Evolutionary conservation across 148 eudicot genomes (phyloP), one percentile per base, ranked within the genome.

Genomic region (Spergularia bocconei): DNA sequence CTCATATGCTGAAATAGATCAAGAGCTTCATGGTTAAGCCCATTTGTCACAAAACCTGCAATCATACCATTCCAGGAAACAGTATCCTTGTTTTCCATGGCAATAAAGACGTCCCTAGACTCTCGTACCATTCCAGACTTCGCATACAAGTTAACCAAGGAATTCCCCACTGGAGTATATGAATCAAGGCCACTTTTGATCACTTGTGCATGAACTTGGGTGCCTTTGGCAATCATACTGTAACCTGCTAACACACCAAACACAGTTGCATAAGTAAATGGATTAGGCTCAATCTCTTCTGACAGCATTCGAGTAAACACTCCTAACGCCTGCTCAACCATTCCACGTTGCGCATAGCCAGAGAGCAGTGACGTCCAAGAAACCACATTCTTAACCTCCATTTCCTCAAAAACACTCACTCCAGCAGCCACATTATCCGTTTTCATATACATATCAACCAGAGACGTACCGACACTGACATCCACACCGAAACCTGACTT

Each of bases 31-130:
- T 63, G 19, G 72, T 90, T 79, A 75, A 74, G 86, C 60, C 90
- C 90, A 70, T 90, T 94, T 11, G 85, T 65, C 56, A 90, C 91
- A 72, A 88, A 80, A 74, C 97, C 98, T 15, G 97, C 86, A 54
- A 90, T 84, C 92, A 94, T 85, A 71, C 91, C 81, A 75, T 91
- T 94, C 97, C 97, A 94, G 60, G 98, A 90, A 66, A 90, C 88
- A 33, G 70, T 82, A 87, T 87, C 83, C 78, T 74, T 88, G 70
- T 70, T 71, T 78, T 77, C 87, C 79, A 86, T 76, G 71, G 59
- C 73, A 33, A 78, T 75, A 83, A 94, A 94, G 47, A 88, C 88
- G 75, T 55, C 60, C 72, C 47, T 87, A 68, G 97, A 93, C 62
- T 81, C 85, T 78, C 72, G 78, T 15, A 87, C 60, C 89, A 84